Percentiles rank a stretch among this genome's conserved stretches.
Evolutionary conservation across 306 rosid genomes (phyloP).

Genomic region (cucumber (Cucumis sativus)): DNA sequence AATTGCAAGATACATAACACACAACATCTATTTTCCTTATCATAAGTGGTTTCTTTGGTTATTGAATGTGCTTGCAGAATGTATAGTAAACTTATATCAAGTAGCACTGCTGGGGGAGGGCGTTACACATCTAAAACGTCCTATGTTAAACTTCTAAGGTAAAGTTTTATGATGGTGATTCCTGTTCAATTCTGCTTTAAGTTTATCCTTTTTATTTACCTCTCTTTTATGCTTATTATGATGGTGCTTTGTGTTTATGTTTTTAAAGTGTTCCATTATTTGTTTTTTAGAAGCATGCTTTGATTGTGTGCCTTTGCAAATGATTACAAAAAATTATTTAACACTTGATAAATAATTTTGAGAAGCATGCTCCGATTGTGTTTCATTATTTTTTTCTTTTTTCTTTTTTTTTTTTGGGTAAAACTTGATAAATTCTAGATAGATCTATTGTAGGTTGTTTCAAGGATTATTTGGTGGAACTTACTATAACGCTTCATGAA

Average conservation of each 20-base stretch:
- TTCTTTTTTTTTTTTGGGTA: too few species aligned
- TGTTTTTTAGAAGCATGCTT: neutral
- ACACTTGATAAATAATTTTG: too few species aligned
- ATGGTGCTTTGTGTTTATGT: neutral
- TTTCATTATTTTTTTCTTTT: too few species aligned
- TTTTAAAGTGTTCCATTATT: neutral
- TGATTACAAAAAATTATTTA: slow-evolving; percentile 66
- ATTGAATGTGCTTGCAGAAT: slow-evolving; percentile 44
- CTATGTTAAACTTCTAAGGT: slow-evolving; percentile 87
- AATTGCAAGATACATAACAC: neutral
- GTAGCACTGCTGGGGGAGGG: slow-evolving; percentile 83
- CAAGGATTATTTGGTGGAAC: too few species aligned
- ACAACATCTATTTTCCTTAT: neutral
- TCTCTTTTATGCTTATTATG: neutral
- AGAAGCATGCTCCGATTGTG: too few species aligned
- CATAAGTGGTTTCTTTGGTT: neutral
- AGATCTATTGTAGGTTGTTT: too few species aligned
- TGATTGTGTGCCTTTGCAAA: slow-evolving; percentile 24
- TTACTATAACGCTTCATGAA: too few species aligned
- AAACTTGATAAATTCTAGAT: too few species aligned
- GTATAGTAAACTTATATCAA: slow-evolving; percentile 97
- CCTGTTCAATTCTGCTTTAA: neutral
- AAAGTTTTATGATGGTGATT: slow-evolving; percentile 5
- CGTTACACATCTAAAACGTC: slow-evolving; percentile 81
- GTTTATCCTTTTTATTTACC: neutral